Conservation (phyloP, 768 basidiomycete species). For the Arthromyces matolae region DNA sequence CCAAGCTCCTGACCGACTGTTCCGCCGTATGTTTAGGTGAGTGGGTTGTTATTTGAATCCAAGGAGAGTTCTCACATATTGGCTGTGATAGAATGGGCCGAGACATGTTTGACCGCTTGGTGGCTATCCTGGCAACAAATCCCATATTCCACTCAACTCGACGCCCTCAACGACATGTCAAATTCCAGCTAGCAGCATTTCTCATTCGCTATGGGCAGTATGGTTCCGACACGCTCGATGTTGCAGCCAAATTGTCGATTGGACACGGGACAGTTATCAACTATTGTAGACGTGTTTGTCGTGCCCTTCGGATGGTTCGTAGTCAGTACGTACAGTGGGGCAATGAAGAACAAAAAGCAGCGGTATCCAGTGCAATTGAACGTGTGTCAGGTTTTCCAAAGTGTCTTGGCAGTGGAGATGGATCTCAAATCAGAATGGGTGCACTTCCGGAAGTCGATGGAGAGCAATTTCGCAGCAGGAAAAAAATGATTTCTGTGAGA, state of each 20-base stretch:
- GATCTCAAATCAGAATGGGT: neutral
- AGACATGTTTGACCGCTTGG: neutral
- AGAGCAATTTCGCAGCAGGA: neutral
- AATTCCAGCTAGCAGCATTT: neutral
- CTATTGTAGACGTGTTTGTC: neutral
- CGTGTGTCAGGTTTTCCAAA: neutral
- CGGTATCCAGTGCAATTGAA: neutral
- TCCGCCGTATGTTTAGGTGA: neutral
- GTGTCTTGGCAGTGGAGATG: neutral
- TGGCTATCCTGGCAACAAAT: no score
- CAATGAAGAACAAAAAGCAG: neutral
- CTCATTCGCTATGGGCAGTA: neutral
- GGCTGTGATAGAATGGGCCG: neutral
- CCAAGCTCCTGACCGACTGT: neutral
- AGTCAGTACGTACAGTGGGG: neutral
- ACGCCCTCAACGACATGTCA: neutral
- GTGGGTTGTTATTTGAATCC: neutral
- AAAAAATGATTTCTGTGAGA: neutral
- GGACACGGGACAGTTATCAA: neutral
- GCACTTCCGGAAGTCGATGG: neutral
- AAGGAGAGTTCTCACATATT: no score
- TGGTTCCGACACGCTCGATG: neutral
- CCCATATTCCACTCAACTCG: neutral
- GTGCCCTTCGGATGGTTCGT: neutral
- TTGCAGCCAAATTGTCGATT: neutral